phyloP scores from a whole-genome alignment of 1,284 basidiomycete species.

The Fomitopsis schrenkii region DNA sequence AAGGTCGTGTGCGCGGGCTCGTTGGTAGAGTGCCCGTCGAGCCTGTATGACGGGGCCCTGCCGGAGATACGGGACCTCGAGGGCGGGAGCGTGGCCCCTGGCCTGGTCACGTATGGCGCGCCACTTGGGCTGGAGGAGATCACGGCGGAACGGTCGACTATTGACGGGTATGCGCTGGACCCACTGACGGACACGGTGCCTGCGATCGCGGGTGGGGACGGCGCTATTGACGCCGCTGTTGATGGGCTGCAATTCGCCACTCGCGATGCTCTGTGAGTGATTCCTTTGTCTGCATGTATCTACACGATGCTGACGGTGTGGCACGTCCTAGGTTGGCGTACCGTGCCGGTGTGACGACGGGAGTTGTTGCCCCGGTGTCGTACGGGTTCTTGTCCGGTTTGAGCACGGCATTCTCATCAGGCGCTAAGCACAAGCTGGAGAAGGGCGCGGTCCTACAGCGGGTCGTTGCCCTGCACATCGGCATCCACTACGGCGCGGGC shows the following conservation, averaged over 20 bases:
- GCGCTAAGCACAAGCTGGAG: conserved; percentile 41
- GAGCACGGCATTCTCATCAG: conserved; percentile 44
- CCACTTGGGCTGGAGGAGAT: conserved; percentile 35
- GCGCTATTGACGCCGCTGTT: conserved; percentile 56
- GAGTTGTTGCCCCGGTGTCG: conserved; percentile 43
- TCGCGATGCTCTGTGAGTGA: conserved; percentile 67
- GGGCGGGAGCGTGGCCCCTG: conserved; percentile 43
- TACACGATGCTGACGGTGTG: background rate
- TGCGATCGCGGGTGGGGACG: conserved; percentile 43
- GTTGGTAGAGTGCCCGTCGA: conserved; percentile 14
- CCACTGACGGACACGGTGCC: conserved; percentile 43
- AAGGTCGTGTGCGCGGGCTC: conserved; percentile 38
- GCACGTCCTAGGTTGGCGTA: conserved; percentile 29
- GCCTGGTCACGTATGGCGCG: conserved; percentile 32
- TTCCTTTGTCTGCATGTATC: background rate
- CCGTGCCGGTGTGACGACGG: conserved; percentile 31
- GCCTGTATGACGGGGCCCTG: conserved; percentile 26
- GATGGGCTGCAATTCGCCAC: conserved; percentile 76
- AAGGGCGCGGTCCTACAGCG: conserved; percentile 44
- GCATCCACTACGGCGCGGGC: conserved; percentile 30
- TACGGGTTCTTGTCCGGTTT: conserved; percentile 42
- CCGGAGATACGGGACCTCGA: conserved; percentile 24
- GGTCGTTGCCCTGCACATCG: conserved; percentile 48
- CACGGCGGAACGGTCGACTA: conserved; percentile 39
- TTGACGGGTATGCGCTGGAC: conserved; percentile 45